phyloP scores from a whole-genome alignment of 1,139 yeast genomes.

The Kazachstania sp. region DNA sequence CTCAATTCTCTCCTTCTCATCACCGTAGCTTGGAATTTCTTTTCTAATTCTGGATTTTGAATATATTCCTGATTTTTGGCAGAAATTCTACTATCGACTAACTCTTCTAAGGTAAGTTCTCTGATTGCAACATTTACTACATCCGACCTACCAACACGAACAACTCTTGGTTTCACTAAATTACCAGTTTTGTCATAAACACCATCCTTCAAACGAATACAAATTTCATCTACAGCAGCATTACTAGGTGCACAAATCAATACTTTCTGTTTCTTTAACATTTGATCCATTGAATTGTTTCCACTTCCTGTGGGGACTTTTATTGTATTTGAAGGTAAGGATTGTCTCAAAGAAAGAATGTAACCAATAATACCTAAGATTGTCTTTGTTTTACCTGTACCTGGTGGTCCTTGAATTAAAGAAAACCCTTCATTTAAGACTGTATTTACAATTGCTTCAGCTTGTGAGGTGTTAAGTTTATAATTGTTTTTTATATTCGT shows the following conservation, averaged over 20 bases:
- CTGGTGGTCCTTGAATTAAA: slow-evolving; percentile 95
- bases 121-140: slow-evolving; percentile 77
- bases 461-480: slow-evolving; percentile 79
- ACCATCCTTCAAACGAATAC: slow-evolving; percentile 74
- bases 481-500: slow-evolving; percentile 39
- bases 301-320: slow-evolving; percentile 17
- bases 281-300: slow-evolving; percentile 17
- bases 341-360: slow-evolving; percentile 40
- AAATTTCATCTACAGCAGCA: slow-evolving; percentile 97
- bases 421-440: slow-evolving; percentile 67
- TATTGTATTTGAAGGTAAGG: slow-evolving; percentile 22
- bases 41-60: slow-evolving; percentile 29
- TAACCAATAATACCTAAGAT: slow-evolving; percentile 87
- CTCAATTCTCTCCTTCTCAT: slow-evolving; percentile 22
- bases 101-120: slow-evolving; percentile 79
- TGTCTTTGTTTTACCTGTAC: slow-evolving; percentile 97
- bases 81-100: slow-evolving; percentile 61
- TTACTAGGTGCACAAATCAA: slow-evolving; percentile 96
- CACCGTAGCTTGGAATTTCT: slow-evolving; percentile 23
- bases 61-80: slow-evolving; percentile 35
- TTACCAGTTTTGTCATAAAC: slow-evolving; percentile 52
- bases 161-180: slow-evolving; percentile 57
- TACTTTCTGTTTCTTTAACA: slow-evolving; percentile 42
- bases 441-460: slow-evolving; percentile 74
- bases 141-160: slow-evolving; percentile 87